These are phyloP conservation scores for Crotalaria pallida DNA, from an alignment of 306 rosid species.

Conservation along the genomic window DNA sequence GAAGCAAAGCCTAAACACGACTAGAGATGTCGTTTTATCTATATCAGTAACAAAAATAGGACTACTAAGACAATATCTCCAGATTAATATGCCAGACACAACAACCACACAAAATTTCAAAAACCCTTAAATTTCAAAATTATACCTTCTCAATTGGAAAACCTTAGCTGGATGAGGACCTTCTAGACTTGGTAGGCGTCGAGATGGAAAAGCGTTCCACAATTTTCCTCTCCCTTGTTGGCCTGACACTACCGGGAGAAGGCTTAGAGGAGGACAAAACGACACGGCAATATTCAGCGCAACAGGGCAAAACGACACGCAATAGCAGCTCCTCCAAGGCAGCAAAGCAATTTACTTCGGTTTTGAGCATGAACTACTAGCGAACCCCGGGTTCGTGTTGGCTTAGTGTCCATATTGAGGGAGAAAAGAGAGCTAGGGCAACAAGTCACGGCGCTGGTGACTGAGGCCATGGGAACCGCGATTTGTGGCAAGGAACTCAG, in stretches of 20 bases:
- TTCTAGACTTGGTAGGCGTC: constrained; percentile 33
- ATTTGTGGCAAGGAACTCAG: too few species aligned
- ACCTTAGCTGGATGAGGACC: constrained; percentile 47
- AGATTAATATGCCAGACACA: neutral
- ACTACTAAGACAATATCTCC: neutral
- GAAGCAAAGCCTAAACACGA: neutral
- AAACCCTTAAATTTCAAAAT: neutral
- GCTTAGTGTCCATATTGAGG: too few species aligned
- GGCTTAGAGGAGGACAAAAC: too few species aligned
- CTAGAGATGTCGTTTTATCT: neutral
- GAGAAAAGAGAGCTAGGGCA: too few species aligned
- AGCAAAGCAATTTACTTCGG: too few species aligned
- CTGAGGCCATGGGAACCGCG: too few species aligned
- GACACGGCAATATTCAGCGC: too few species aligned
- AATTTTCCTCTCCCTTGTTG: constrained; percentile 78
- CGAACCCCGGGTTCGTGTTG: too few species aligned
- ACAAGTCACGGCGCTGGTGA: too few species aligned
- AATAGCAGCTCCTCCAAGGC: too few species aligned
- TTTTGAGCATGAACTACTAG: too few species aligned
- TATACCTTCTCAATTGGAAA: constrained; percentile 77
- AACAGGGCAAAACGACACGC: too few species aligned
- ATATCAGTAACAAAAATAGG: neutral
- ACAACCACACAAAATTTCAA: neutral
- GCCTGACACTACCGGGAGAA: constrained; percentile 66
- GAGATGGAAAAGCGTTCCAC: constrained; percentile 75